Evolutionary conservation across 208 protist species (phyloP).

Genomic region (Plasmodiophora brassicae): DNA sequence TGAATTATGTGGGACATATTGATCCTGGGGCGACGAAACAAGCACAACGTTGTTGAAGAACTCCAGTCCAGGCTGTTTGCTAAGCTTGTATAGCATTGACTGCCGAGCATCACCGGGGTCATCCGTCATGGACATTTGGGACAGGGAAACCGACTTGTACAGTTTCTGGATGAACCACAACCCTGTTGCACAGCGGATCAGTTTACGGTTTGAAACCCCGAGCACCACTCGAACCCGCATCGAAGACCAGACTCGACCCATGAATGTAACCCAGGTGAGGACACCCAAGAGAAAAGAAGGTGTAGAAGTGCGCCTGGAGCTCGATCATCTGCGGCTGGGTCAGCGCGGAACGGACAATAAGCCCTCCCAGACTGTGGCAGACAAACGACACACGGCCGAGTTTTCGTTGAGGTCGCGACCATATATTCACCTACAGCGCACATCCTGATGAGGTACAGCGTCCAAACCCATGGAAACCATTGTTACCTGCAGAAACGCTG

Average conservation of each 20-base stretch:
- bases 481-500: not conserved
- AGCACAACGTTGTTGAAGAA: constrained; percentile 5
- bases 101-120: not conserved
- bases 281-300: not conserved
- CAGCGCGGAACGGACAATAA: constrained; percentile 12
- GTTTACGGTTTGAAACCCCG: not conserved
- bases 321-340: not conserved
- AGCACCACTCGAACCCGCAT: not conserved
- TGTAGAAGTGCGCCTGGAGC: not conserved
- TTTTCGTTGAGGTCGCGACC: not conserved
- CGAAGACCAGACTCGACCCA: not conserved
- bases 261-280: not conserved
- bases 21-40: not conserved
- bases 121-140: constrained; percentile 9
- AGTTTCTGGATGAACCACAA: not conserved
- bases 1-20: not conserved
- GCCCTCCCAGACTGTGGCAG: not conserved
- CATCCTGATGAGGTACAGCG: not conserved
- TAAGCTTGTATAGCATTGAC: not conserved
- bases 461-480: not conserved
- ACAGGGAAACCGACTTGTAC: not conserved
- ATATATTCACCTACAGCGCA: not conserved
- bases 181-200: not conserved
- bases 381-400: not conserved
- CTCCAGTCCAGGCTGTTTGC: not conserved